These are phyloP conservation scores for Apophysomyces variabilis DNA, from an alignment of 371 early-diverging fungal genomes.

Conservation along the genomic window DNA sequence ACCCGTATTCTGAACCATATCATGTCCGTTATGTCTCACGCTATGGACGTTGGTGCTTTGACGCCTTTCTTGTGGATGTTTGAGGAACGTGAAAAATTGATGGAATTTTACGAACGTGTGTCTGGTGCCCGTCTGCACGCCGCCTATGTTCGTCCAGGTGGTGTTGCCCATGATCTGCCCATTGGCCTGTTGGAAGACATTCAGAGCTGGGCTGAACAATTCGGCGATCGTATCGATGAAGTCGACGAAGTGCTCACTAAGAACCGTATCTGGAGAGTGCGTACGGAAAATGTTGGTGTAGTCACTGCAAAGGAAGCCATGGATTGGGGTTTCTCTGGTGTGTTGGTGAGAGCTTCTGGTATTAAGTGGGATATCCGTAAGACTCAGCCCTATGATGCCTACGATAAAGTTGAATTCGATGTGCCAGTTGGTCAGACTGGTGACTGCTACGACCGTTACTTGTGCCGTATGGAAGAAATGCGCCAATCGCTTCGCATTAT, in stretches of 20 bases:
- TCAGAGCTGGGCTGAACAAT: constrained; percentile 90
- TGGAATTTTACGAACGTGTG: constrained; percentile 99
- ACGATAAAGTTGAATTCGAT: constrained; percentile 94
- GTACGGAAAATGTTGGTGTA: constrained; percentile 87
- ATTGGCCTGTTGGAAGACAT: constrained; percentile 95
- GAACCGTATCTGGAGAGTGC: constrained; percentile 95
- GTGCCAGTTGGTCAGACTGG: constrained; percentile 95
- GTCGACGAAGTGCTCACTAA: constrained; percentile 91
- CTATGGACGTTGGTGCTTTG: constrained; percentile 96
- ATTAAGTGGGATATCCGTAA: constrained; percentile 96
- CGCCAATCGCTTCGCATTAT: constrained; percentile 96
- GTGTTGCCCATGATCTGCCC: constrained; percentile 93
- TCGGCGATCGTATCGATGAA: constrained; percentile 90
- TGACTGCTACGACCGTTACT: constrained; percentile 95
- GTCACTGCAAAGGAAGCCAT: constrained; percentile 88
- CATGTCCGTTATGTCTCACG: constrained; percentile 96
- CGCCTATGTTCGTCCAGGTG: constrained; percentile 97
- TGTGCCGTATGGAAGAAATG: constrained; percentile 98
- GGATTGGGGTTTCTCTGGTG: constrained; percentile 93
- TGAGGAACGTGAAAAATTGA: constrained; percentile 97
- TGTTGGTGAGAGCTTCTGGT: constrained; percentile 94
- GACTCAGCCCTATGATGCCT: constrained; percentile 93
- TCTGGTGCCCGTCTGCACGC: constrained; percentile 98
- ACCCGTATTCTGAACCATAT: constrained; percentile 97
- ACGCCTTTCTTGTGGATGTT: constrained; percentile 99